Evolutionary conservation across 176 grass and related monocot genomes (phyloP).

Genomic region (Oryza punctata): DNA sequence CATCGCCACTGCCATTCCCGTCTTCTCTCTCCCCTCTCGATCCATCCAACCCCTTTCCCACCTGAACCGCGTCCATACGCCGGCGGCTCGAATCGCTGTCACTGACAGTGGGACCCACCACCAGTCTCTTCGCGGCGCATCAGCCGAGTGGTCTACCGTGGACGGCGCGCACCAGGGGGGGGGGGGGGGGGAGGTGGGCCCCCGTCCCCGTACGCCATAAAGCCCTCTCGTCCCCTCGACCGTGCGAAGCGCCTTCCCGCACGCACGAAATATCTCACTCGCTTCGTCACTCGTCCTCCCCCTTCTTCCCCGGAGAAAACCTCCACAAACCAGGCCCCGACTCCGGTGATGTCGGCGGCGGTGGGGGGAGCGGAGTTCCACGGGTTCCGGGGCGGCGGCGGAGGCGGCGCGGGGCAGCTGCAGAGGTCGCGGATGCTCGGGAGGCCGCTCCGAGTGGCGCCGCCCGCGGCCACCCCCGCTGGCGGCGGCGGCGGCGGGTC

Average conservation of each 20-base stretch:
- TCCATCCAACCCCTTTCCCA: too few relatives aligned
- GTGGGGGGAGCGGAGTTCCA: constrained; percentile 44
- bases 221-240: constrained; percentile 18
- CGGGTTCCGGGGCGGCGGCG: constrained; percentile 28
- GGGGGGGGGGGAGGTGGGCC: too few relatives aligned
- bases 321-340: background rate
- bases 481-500: constrained; percentile 7
- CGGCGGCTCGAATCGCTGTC: too few relatives aligned
- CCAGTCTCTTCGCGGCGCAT: too few relatives aligned
- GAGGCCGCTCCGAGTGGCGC: constrained; percentile 41
- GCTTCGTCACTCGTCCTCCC: background rate
- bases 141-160: too few relatives aligned
- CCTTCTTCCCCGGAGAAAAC: background rate
- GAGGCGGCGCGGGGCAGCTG: constrained; percentile 19
- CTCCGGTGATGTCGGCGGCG: constrained; percentile 43
- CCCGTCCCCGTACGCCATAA: constrained; percentile 36
- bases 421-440: constrained; percentile 50
- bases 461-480: constrained; percentile 7
- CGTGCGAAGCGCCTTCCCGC: background rate
- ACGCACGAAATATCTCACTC: constrained; percentile 8
- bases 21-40: too few relatives aligned
- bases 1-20: too few relatives aligned
- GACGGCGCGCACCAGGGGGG: too few relatives aligned
- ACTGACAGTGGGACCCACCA: too few relatives aligned
- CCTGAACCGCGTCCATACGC: too few relatives aligned